Percentiles rank a stretch among this genome's conserved stretches.
phyloP scores from a whole-genome alignment of 2,329 filamentous ascomycete species.

The Bipolaris victoriae region DNA sequence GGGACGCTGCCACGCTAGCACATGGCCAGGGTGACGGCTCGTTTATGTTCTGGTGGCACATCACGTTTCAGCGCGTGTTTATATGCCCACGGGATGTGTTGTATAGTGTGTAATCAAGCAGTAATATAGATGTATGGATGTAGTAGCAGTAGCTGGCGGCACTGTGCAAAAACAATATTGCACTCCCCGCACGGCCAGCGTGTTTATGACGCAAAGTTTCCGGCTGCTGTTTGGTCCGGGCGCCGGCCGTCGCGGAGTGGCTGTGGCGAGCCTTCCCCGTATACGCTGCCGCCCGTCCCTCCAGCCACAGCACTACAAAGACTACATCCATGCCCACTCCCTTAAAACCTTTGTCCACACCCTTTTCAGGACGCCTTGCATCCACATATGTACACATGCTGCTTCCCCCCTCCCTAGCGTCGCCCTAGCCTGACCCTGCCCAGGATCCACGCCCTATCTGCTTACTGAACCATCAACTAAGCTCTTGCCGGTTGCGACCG shows the following conservation, averaged over 20 bases:
- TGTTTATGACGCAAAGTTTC: not conserved
- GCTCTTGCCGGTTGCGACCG: constrained; percentile 23
- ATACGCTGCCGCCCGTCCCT: not conserved
- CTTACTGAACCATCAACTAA: constrained; percentile 29
- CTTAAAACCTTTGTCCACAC: not conserved
- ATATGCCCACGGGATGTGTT: too few species aligned
- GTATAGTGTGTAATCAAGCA: too few species aligned
- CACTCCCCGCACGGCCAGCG: not conserved
- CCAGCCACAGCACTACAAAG: not conserved
- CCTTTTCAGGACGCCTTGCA: not conserved
- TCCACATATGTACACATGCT: not conserved
- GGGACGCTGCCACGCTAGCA: too few species aligned
- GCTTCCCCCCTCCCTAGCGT: constrained; percentile 9
- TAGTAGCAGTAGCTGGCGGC: too few species aligned
- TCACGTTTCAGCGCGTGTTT: too few species aligned
- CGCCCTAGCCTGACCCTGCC: constrained; percentile 8
- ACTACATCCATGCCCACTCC: not conserved
- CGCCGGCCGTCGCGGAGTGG: not conserved
- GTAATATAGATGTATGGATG: too few species aligned
- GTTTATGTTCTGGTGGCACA: too few species aligned
- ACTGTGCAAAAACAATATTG: too few species aligned
- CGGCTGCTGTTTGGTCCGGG: not conserved
- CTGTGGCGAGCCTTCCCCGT: not conserved
- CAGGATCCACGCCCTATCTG: constrained; percentile 7
- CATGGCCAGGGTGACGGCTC: too few species aligned